Conservation (phyloP, 2,329 filamentous ascomycete species). For the Epichloe coenophiala region DNA sequence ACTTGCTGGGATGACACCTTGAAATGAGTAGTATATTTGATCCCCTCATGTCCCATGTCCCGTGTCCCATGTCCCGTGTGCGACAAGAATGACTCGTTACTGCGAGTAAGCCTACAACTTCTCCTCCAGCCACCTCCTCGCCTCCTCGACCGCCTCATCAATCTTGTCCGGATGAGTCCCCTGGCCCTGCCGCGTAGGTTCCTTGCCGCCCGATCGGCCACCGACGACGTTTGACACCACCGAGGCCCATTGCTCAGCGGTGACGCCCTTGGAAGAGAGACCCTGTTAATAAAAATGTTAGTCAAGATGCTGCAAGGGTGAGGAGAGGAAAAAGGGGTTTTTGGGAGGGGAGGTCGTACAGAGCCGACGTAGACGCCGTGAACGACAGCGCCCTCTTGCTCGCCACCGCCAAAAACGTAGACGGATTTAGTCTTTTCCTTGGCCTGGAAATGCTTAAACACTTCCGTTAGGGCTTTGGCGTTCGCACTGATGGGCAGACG, state of each 20-base stretch:
- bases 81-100: too few relatives aligned
- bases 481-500: slow-evolving; percentile 69
- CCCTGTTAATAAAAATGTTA: slow-evolving; percentile 25
- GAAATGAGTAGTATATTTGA: too few relatives aligned
- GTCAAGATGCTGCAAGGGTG: not conserved
- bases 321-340: not conserved
- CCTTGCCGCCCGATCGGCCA: slow-evolving; percentile 87
- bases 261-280: slow-evolving; percentile 57
- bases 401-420: slow-evolving; percentile 68
- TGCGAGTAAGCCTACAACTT: slow-evolving; percentile 14
- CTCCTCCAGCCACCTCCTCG: slow-evolving; percentile 69
- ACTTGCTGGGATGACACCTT: too few relatives aligned
- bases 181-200: slow-evolving; percentile 75
- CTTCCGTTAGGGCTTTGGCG: slow-evolving; percentile 73
- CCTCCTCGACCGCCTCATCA: slow-evolving; percentile 69
- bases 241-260: slow-evolving; percentile 72
- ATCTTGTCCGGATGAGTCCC: slow-evolving; percentile 73
- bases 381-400: slow-evolving; percentile 56
- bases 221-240: slow-evolving; percentile 69
- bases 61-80: too few relatives aligned
- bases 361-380: slow-evolving; percentile 85
- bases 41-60: too few relatives aligned
- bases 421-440: slow-evolving; percentile 84
- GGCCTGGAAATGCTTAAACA: slow-evolving; percentile 72
- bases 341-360: slow-evolving; percentile 43